Conservation (phyloP, 495 filamentous ascomycete species). For the Cercophora newfieldiana region DNA sequence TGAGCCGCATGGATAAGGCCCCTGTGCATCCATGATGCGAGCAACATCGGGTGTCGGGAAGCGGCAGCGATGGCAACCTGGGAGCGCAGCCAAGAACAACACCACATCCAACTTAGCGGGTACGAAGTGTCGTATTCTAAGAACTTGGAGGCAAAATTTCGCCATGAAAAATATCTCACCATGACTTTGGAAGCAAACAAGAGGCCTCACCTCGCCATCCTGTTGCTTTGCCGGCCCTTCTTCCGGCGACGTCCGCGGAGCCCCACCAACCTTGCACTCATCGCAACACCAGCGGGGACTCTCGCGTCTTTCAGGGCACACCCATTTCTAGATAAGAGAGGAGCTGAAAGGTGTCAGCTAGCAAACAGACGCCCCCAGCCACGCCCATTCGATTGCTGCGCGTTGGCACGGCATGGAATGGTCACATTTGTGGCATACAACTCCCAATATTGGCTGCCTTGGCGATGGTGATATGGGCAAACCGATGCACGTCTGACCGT, state of each 20-base stretch:
- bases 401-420: neutral
- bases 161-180: neutral
- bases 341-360: neutral
- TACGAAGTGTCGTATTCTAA: neutral
- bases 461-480: neutral
- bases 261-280: neutral
- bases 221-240: neutral
- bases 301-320: neutral
- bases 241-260: neutral
- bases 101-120: neutral
- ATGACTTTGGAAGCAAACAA: neutral
- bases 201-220: neutral
- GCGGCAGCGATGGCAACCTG: conserved; percentile 2
- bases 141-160: neutral
- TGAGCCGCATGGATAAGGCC: neutral
- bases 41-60: neutral
- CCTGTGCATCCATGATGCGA: neutral
- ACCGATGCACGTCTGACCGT: neutral
- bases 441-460: neutral
- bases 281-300: too few relatives aligned
- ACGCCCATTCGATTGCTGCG: neutral
- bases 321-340: too few relatives aligned
- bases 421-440: neutral
- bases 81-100: neutral
- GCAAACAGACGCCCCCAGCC: neutral